Evolutionary conservation across 2,329 filamentous ascomycete genomes (phyloP).

Genomic region (Hymenoscyphus albidus): DNA sequence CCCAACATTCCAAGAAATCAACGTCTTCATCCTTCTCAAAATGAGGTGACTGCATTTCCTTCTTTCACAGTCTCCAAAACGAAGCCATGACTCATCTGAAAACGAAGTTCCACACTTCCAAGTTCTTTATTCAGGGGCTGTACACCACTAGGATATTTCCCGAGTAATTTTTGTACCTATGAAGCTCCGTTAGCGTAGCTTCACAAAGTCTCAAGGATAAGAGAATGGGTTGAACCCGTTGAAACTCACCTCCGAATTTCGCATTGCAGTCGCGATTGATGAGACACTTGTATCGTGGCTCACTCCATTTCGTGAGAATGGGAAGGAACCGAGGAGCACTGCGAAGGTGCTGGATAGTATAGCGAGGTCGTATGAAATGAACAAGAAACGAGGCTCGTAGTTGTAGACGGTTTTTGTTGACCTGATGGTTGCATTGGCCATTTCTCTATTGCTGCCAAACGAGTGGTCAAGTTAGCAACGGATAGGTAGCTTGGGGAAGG

Average conservation of each 20-base stretch:
- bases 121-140: background rate
- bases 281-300: background rate
- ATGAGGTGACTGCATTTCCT: background rate
- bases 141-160: background rate
- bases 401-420: background rate
- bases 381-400: background rate
- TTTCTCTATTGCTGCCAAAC: background rate
- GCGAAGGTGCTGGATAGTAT: background rate
- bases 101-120: background rate
- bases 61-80: background rate
- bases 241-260: background rate
- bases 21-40: background rate
- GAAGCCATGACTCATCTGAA: background rate
- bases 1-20: background rate
- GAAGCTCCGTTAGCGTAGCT: too few species aligned
- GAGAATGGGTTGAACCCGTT: background rate
- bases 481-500: background rate
- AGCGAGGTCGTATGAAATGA: background rate
- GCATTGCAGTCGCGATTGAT: background rate
- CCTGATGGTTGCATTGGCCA: background rate
- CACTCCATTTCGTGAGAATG: background rate
- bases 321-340: background rate
- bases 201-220: too few species aligned
- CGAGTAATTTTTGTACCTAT: background rate
- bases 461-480: background rate